These are phyloP conservation scores for Malus hybrid DNA, from an alignment of 331 rosid genomes.

Conservation along the genomic window DNA sequence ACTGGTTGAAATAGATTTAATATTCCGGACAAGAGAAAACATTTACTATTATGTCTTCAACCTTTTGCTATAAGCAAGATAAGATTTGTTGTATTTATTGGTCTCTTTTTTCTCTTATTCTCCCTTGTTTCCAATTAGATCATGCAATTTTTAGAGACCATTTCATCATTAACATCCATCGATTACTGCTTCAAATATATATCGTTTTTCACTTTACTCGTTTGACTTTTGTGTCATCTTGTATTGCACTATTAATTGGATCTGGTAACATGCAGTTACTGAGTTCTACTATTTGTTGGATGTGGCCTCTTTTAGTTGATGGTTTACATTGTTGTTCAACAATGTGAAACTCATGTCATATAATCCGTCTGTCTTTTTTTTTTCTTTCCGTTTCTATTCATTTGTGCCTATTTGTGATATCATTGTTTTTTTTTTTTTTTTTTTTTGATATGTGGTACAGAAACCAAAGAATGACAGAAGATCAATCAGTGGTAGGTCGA, in stretches of 20 bases:
- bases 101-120: neutral
- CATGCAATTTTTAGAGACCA: neutral
- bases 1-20: neutral
- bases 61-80: neutral
- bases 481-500: slow-evolving; percentile 94
- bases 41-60: neutral
- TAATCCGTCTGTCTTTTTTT: neutral
- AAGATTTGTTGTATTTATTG: neutral
- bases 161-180: neutral
- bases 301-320: neutral
- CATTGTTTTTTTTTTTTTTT: neutral
- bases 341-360: neutral
- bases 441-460: slow-evolving; percentile 26
- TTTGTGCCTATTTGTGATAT: neutral
- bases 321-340: neutral
- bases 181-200: neutral
- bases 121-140: neutral
- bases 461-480: slow-evolving; percentile 99
- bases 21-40: neutral
- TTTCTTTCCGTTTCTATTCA: neutral
- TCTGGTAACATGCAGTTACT: neutral
- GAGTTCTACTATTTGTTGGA: neutral
- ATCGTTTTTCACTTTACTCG: neutral
- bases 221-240: neutral
- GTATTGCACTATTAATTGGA: neutral